Evolutionary conservation across 2,329 filamentous ascomycete species (phyloP).

Genomic region (Huntiella omanensis): DNA sequence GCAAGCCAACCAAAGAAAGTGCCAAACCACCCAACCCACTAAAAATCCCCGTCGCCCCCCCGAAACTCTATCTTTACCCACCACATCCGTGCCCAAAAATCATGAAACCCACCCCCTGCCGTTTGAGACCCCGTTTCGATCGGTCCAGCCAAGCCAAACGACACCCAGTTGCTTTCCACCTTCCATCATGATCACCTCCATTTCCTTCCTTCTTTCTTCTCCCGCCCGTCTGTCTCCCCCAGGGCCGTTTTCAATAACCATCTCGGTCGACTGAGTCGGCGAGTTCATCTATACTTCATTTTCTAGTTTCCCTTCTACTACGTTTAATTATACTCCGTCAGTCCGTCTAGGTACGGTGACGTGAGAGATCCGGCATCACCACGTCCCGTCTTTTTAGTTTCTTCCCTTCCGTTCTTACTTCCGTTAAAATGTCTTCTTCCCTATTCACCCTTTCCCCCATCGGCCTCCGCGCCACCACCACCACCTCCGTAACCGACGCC

Average conservation of each 20-base stretch:
- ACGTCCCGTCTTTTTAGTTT: background rate
- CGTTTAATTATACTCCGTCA: constrained; percentile 1
- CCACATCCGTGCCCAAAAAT: too few species aligned
- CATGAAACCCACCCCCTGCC: too few species aligned
- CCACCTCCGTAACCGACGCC: constrained; percentile 11
- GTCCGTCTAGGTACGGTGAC: constrained; percentile 8
- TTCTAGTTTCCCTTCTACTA: background rate
- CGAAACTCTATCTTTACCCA: too few species aligned
- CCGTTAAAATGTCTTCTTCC: constrained; percentile 4
- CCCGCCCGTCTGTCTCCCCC: background rate
- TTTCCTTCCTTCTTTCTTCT: background rate
- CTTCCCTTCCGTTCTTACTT: background rate
- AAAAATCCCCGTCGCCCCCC: too few species aligned
- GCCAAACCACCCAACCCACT: too few species aligned
- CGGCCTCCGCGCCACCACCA: constrained; percentile 5
- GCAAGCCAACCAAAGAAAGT: too few species aligned
- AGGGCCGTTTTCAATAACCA: background rate
- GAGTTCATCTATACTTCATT: background rate
- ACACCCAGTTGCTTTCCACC: too few species aligned
- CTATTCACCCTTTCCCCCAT: background rate
- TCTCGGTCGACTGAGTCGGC: too few species aligned
- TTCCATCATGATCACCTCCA: background rate
- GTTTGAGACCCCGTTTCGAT: too few species aligned
- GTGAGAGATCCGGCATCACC: constrained; percentile 11
- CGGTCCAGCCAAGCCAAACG: too few species aligned